Conservation (phyloP, 208 protist genomes). For the Leishmania turanica region DNA sequence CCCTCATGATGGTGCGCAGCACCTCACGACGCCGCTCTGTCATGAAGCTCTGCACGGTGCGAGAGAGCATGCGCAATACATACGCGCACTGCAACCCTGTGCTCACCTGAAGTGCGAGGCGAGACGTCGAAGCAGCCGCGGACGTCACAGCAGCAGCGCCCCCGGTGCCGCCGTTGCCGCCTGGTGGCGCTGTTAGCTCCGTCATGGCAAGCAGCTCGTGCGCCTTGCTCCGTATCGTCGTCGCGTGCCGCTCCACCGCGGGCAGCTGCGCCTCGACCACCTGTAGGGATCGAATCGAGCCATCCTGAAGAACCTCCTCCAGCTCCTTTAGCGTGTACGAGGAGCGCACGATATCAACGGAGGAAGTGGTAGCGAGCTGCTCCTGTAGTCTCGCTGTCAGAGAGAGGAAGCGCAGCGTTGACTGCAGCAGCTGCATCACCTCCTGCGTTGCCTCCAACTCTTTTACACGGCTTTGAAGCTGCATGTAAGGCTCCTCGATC, state of each 20-base stretch:
- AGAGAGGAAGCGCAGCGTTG: constrained; percentile 52
- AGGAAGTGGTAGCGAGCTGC: constrained; percentile 23
- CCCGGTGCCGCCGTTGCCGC: background rate
- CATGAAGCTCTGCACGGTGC: constrained; percentile 62
- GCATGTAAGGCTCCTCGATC: constrained; percentile 67
- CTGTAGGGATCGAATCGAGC: constrained; percentile 47
- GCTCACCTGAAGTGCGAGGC: constrained; percentile 36
- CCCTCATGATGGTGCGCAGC: constrained; percentile 59
- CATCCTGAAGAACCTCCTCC: constrained; percentile 57
- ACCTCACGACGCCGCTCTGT: constrained; percentile 78
- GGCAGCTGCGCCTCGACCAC: constrained; percentile 64
- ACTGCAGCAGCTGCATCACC: constrained; percentile 51
- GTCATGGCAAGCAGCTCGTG: constrained; percentile 59
- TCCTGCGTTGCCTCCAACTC: constrained; percentile 67
- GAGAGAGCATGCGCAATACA: constrained; percentile 53
- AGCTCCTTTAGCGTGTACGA: constrained; percentile 69
- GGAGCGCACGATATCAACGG: constrained; percentile 48
- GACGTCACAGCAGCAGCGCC: background rate
- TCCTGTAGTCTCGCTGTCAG: constrained; percentile 62
- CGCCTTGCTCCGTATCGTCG: constrained; percentile 47
- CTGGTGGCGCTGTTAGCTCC: constrained; percentile 22
- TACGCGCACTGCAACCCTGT: constrained; percentile 69
- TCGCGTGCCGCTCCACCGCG: constrained; percentile 46
- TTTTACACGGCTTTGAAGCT: constrained; percentile 53
- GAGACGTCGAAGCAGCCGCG: constrained; percentile 9